These are phyloP conservation scores for Aeminium ludgeri DNA, from an alignment of 495 filamentous ascomycete species.

Conservation along the genomic window DNA sequence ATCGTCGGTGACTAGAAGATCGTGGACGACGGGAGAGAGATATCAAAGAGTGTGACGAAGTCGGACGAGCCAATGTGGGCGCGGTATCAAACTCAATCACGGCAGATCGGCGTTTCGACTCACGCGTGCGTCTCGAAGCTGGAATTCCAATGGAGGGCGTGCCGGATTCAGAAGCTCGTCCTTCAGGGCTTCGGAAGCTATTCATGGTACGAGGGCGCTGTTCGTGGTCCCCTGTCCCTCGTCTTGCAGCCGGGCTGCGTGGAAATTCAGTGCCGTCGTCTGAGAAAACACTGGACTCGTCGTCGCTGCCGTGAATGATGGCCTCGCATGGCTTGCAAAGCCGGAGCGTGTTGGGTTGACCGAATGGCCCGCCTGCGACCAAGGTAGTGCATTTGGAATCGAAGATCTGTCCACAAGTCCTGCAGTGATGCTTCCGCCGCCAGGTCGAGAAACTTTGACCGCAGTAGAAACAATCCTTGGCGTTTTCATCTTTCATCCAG, in stretches of 20 bases:
- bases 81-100: conserved; percentile 80
- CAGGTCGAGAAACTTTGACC: conserved; percentile 82
- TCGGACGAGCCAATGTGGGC: conserved; percentile 55
- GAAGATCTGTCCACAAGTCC: conserved; percentile 89
- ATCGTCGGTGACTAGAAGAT: conserved; percentile 59
- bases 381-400: conserved; percentile 89
- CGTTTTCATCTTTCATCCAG: conserved; percentile 99
- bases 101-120: conserved; percentile 64
- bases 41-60: conserved; percentile 85
- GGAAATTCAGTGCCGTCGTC: conserved; percentile 10
- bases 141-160: conserved; percentile 29
- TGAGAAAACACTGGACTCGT: conserved; percentile 55
- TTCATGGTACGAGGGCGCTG: too few relatives aligned
- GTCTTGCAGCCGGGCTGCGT: conserved; percentile 1
- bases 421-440: conserved; percentile 89
- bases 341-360: conserved; percentile 68
- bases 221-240: not conserved
- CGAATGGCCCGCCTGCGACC: conserved; percentile 70
- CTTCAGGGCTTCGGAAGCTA: too few relatives aligned
- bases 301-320: conserved; percentile 79
- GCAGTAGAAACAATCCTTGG: conserved; percentile 92
- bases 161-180: conserved; percentile 15
- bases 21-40: conserved; percentile 51
- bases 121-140: conserved; percentile 57
- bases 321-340: conserved; percentile 90